Conservation (phyloP, 768 basidiomycete species). For the Epithele typhae region DNA sequence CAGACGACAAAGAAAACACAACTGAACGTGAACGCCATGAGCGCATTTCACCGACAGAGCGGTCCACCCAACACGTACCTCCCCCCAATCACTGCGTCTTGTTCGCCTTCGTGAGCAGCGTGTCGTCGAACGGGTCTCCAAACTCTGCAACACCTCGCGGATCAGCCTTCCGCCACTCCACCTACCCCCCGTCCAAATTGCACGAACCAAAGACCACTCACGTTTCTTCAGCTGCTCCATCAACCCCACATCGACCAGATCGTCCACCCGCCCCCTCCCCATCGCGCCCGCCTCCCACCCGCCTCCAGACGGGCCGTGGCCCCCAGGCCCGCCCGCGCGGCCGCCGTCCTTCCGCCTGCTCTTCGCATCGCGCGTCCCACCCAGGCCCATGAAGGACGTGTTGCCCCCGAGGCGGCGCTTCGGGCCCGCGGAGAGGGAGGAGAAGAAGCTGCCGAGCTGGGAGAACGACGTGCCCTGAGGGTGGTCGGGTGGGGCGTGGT, state of each 20-base stretch:
- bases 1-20: no score
- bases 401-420: constrained; percentile 11
- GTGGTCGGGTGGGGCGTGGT: no score
- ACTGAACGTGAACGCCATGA: no score
- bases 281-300: not conserved
- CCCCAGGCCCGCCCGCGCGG: not conserved
- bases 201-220: no score
- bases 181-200: no score
- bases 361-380: constrained; percentile 18
- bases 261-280: constrained; percentile 16
- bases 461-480: not conserved
- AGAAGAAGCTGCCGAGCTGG: no score
- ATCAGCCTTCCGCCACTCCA: no score
- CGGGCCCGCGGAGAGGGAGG: not conserved
- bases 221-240: constrained; percentile 11
- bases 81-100: no score
- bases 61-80: no score
- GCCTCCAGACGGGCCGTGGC: no score
- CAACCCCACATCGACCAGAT: constrained; percentile 18
- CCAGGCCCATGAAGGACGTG: constrained; percentile 1
- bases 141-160: not conserved
- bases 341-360: constrained; percentile 16
- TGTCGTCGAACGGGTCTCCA: constrained; percentile 10
- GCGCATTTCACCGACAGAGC: no score
- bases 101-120: not conserved